Evolutionary conservation across 2,329 filamentous ascomycete genomes (phyloP).

Genomic region (Phaeosphaeriaceae sp.): DNA sequence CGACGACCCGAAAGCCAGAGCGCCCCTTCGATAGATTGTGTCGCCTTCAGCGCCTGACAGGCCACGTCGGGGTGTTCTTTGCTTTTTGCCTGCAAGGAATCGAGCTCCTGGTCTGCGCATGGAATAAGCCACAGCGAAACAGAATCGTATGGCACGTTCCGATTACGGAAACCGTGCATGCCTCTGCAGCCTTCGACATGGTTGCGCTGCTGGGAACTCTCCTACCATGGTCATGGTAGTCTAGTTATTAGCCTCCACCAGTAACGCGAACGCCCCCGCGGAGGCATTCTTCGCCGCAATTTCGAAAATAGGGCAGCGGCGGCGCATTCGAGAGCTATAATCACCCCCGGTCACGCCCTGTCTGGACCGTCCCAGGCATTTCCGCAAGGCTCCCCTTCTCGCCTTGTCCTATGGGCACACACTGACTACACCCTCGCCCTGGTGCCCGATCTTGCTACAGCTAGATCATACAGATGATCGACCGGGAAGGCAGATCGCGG

Average conservation of each 20-base stretch:
- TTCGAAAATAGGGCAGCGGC: not conserved
- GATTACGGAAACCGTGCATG: not conserved
- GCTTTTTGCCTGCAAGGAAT: not conserved
- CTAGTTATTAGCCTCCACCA: not conserved
- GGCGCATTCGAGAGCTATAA: not conserved
- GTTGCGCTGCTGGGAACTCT: too few species aligned
- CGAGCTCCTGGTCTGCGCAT: not conserved
- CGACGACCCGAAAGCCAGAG: constrained; percentile 7
- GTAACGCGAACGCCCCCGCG: not conserved
- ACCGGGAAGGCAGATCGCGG: not conserved
- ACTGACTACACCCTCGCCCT: not conserved
- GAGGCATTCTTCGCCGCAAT: not conserved
- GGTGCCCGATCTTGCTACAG: not conserved
- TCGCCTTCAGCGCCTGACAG: not conserved
- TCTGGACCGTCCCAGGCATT: not conserved
- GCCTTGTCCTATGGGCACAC: not conserved
- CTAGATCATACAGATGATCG: not conserved
- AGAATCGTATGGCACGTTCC: too few species aligned
- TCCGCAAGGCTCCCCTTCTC: not conserved
- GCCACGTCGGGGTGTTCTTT: not conserved
- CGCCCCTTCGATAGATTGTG: not conserved
- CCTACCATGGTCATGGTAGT: not conserved
- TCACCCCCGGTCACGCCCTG: not conserved
- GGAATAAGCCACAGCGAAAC: too few species aligned
- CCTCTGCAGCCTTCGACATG: not conserved